phyloP scores from a whole-genome alignment of 345 rosid genomes.

The Ceriops tagal region DNA sequence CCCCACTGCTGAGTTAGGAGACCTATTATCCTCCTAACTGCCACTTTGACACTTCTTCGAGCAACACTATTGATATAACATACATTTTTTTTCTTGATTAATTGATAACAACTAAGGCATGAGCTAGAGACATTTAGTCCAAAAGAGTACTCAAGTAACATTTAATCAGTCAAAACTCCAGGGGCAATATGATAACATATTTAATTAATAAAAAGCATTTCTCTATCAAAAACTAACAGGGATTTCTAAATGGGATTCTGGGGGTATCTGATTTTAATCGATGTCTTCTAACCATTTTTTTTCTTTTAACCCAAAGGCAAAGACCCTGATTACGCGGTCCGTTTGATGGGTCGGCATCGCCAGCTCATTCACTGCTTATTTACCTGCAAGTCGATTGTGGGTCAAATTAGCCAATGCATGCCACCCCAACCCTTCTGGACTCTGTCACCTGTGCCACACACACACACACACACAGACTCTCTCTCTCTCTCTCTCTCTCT shows the following conservation, averaged over 20 bases:
- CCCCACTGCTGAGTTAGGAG: slow-evolving; percentile 1
- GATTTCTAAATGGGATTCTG: neutral
- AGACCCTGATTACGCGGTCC: slow-evolving; percentile 16
- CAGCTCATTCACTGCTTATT: slow-evolving; percentile 24
- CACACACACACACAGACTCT: no score
- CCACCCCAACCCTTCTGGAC: slow-evolving; percentile 21
- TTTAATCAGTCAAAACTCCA: no score
- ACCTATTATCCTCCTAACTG: slow-evolving; percentile 11
- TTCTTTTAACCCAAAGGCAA: neutral
- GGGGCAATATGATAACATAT: neutral
- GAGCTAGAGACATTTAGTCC: no score
- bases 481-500: neutral
- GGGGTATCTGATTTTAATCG: neutral
- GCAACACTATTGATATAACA: neutral
- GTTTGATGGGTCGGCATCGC: slow-evolving; percentile 30
- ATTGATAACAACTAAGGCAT: no score
- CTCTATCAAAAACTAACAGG: neutral
- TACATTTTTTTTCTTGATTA: no score
- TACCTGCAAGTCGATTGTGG: slow-evolving; percentile 25
- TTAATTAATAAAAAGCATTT: neutral
- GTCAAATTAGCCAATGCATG: slow-evolving; percentile 19
- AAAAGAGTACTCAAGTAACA: no score
- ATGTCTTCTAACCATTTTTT: neutral
- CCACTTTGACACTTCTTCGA: neutral
- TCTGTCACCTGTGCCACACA: neutral